A percentile compares a stretch with the other conserved stretches of the same genome.
phyloP scores from a whole-genome alignment of 179 eudicot genomes.

The Drosera spatulata region DNA sequence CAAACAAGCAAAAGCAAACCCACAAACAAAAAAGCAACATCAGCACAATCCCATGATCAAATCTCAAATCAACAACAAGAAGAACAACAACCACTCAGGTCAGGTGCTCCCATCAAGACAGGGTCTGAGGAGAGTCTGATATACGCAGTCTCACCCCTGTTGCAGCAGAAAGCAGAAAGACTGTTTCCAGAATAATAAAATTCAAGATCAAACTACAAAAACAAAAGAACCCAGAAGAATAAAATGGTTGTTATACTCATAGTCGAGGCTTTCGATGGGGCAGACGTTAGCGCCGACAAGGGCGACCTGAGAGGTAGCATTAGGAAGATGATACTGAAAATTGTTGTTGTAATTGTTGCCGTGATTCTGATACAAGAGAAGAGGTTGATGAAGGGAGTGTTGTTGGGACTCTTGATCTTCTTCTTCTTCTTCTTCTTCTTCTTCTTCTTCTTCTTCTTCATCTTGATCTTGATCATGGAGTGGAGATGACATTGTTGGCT shows the following conservation, averaged over 20 bases:
- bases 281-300: constrained; percentile 10
- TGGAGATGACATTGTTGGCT: background rate
- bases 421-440: background rate
- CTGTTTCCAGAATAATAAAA: too few relatives aligned
- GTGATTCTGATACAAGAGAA: too few relatives aligned
- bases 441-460: background rate
- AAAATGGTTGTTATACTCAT: constrained; percentile 2
- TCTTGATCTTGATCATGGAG: too few relatives aligned
- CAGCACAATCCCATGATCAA: background rate
- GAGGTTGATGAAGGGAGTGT: background rate
- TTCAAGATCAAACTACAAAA: too few relatives aligned
- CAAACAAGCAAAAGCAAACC: background rate
- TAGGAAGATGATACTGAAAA: background rate
- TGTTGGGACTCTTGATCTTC: constrained; percentile 1
- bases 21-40: background rate
- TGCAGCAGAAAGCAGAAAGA: too few relatives aligned
- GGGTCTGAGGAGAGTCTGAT: too few relatives aligned
- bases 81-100: background rate
- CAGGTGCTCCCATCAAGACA: too few relatives aligned
- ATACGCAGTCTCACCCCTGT: too few relatives aligned
- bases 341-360: background rate
- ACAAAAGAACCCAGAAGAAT: too few relatives aligned
- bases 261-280: constrained; percentile 14
- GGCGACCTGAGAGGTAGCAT: constrained; percentile 9
- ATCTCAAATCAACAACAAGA: background rate